phyloP scores from a whole-genome alignment of 2,329 filamentous ascomycete genomes.

The Aspergillus sp. region DNA sequence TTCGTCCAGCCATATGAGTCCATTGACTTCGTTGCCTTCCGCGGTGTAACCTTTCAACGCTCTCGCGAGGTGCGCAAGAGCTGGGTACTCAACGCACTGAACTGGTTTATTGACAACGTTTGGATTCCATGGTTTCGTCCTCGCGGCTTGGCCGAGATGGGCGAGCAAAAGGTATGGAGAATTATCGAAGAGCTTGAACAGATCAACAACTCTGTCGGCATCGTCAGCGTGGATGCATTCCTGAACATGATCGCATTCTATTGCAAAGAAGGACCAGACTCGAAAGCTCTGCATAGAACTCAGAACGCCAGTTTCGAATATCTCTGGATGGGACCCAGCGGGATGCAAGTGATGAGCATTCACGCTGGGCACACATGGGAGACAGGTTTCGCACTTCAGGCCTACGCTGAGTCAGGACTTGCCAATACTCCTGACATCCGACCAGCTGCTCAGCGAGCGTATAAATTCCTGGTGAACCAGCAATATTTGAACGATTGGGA shows the following conservation, averaged over 20 bases:
- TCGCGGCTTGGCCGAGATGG: not conserved
- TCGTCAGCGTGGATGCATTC: not conserved
- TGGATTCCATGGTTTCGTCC: conserved; percentile 4
- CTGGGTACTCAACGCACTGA: not conserved
- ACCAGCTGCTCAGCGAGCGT: not conserved
- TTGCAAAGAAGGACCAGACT: not conserved
- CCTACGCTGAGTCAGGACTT: not conserved
- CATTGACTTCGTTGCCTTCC: not conserved
- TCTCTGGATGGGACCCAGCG: not conserved
- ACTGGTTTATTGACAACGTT: not conserved
- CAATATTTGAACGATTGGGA: not conserved
- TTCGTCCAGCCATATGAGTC: not conserved
- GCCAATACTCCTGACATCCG: not conserved
- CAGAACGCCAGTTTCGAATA: not conserved
- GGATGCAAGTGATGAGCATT: not conserved
- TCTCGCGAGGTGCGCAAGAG: not conserved
- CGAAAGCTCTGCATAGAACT: not conserved
- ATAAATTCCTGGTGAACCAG: not conserved
- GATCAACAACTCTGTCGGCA: not conserved
- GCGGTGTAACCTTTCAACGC: not conserved
- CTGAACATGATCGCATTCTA: not conserved
- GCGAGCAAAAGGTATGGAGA: not conserved
- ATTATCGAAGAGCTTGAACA: not conserved
- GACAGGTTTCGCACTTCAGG: not conserved
- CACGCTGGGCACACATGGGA: not conserved